Conservation (phyloP, 2,329 filamentous ascomycete genomes). For the Tolypocladium amazonense region DNA sequence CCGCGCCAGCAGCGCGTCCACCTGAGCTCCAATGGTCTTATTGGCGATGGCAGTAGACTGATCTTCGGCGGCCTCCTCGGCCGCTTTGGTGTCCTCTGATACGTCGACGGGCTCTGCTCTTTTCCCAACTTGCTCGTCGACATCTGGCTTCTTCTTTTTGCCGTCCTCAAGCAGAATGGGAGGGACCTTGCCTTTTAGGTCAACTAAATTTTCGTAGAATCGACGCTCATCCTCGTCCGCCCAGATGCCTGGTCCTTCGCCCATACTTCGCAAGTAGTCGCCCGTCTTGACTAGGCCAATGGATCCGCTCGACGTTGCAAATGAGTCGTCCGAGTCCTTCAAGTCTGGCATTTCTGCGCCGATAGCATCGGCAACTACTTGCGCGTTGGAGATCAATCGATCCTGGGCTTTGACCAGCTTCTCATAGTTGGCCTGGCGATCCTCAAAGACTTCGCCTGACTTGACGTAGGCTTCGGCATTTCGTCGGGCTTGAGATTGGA, state of each 20-base stretch:
- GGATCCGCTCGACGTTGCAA: constrained; percentile 56
- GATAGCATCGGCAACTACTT: constrained; percentile 79
- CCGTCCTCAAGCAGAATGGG: constrained; percentile 85
- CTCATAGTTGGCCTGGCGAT: constrained; percentile 91
- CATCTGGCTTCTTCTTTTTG: constrained; percentile 84
- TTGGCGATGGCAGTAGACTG: constrained; percentile 91
- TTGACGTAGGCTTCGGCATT: constrained; percentile 98
- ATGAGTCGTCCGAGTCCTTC: constrained; percentile 66
- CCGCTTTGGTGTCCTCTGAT: constrained; percentile 37
- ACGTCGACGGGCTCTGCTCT: constrained; percentile 49
- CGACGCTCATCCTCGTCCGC: constrained; percentile 96
- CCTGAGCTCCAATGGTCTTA: constrained; percentile 94
- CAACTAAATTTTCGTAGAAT: constrained; percentile 95
- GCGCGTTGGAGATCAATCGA: constrained; percentile 79
- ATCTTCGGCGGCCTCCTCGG: constrained; percentile 53
- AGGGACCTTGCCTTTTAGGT: constrained; percentile 91
- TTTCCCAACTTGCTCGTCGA: constrained; percentile 73
- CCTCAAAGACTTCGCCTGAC: constrained; percentile 95
- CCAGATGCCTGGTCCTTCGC: constrained; percentile 91
- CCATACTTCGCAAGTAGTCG: constrained; percentile 83
- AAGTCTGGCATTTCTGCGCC: constrained; percentile 90
- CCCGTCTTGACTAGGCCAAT: constrained; percentile 92
- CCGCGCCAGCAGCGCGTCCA: constrained; percentile 77
- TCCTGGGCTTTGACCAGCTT: constrained; percentile 89
- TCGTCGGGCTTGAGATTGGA: constrained; percentile 76